Conservation (phyloP, 2,329 filamentous ascomycete species). For the Myriosclerotinia curreyana region DNA sequence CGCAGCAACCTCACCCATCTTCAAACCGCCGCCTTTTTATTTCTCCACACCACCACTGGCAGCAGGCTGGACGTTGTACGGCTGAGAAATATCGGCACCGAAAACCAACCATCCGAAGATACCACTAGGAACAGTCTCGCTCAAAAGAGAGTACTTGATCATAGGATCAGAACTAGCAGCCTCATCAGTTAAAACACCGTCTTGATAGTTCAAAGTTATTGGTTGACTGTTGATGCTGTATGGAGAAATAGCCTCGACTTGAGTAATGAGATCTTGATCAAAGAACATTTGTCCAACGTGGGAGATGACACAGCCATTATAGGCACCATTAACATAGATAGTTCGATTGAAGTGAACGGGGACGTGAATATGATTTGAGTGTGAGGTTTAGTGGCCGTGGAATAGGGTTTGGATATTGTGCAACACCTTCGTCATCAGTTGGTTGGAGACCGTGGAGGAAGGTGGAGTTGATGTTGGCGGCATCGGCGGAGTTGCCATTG, state of each 20-base stretch:
- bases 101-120: slow-evolving; percentile 20
- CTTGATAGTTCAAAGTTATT: slow-evolving; percentile 49
- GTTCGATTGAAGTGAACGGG: slow-evolving; percentile 44
- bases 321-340: slow-evolving; percentile 33
- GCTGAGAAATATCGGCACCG: background rate
- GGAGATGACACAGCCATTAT: slow-evolving; percentile 46
- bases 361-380: slow-evolving; percentile 17
- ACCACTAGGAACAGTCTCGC: slow-evolving; percentile 13
- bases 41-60: slow-evolving; percentile 6
- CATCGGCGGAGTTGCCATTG: slow-evolving; percentile 44
- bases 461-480: slow-evolving; percentile 42
- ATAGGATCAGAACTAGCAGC: slow-evolving; percentile 16
- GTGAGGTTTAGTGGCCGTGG: slow-evolving; percentile 1
- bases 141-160: slow-evolving; percentile 13
- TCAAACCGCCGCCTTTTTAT: background rate
- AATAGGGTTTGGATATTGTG: slow-evolving; percentile 38
- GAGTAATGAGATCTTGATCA: slow-evolving; percentile 55
- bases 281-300: slow-evolving; percentile 65
- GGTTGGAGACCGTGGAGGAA: slow-evolving; percentile 45
- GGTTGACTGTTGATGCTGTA: slow-evolving; percentile 48
- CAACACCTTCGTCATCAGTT: slow-evolving; percentile 44
- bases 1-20: background rate
- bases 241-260: slow-evolving; percentile 49
- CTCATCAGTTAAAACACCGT: slow-evolving; percentile 34
- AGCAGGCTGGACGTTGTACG: background rate